Evolutionary conservation across 176 grass and related monocot genomes (phyloP).

Genomic region (Tuctoria greenei): DNA sequence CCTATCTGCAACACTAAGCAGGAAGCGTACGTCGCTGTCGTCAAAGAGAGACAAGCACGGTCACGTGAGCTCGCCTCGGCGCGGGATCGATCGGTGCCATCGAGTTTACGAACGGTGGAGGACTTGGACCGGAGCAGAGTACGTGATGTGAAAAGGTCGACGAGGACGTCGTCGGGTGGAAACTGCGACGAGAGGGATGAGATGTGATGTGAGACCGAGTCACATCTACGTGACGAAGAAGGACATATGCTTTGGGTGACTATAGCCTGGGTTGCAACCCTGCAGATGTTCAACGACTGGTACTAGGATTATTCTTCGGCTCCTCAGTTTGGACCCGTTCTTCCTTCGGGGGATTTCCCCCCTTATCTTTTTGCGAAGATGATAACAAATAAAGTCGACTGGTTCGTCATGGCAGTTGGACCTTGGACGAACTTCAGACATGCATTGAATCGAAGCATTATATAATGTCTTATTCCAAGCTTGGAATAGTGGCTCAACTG

Average conservation of each 20-base stretch:
- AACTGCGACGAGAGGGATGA: neutral
- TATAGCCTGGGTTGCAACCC: too few relatives aligned
- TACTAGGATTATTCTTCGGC: neutral
- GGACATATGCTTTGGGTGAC: neutral
- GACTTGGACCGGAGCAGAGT: neutral
- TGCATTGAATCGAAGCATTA: neutral
- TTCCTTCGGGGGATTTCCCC: neutral
- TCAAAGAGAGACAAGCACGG: neutral
- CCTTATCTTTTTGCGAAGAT: neutral
- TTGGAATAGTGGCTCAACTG: too few relatives aligned
- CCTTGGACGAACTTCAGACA: neutral
- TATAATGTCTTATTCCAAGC: neutral
- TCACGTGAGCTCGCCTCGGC: slow-evolving; percentile 8
- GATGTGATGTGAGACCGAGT: neutral
- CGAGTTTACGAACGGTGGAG: neutral
- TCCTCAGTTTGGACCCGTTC: neutral
- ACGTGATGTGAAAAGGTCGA: too few relatives aligned
- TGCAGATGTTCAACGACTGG: neutral
- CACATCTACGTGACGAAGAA: neutral
- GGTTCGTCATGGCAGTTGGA: neutral
- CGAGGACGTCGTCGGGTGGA: neutral
- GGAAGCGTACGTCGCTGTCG: neutral
- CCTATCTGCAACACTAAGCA: neutral
- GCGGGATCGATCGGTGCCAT: neutral
- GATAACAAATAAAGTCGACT: neutral